Percentiles rank a stretch among this genome's conserved stretches.
These are phyloP conservation scores for Trametes sp. DNA, from an alignment of 1,284 basidiomycete species.

Conservation along the genomic window DNA sequence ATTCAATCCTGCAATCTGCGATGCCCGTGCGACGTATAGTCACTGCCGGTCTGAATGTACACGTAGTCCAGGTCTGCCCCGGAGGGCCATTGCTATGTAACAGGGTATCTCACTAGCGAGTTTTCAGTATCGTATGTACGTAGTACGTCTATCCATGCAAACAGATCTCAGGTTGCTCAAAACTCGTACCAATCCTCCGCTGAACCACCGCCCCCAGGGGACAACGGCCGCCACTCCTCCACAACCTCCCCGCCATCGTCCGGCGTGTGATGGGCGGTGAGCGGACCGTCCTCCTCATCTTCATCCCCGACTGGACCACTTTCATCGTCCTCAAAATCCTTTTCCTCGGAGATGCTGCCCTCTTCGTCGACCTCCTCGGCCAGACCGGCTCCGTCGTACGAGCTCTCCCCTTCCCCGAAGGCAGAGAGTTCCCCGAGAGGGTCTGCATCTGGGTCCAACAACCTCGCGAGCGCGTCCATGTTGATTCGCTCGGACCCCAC, in stretches of 20 bases:
- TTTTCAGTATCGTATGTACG: background rate
- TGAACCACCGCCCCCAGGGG: slow-evolving; percentile 40
- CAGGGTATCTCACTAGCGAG: background rate
- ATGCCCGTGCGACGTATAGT: background rate
- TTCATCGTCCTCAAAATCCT: slow-evolving; percentile 19
- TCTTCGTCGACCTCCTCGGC: slow-evolving; percentile 16
- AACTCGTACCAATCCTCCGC: slow-evolving; percentile 41
- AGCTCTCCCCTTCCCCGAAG: background rate
- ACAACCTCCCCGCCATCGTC: slow-evolving; percentile 41
- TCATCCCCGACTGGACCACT: slow-evolving; percentile 6
- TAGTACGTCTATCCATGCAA: background rate
- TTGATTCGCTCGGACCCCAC: slow-evolving; percentile 43
- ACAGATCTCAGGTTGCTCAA: slow-evolving; percentile 15
- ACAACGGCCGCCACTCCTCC: slow-evolving; percentile 48
- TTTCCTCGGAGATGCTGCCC: slow-evolving; percentile 22
- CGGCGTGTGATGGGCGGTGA: background rate
- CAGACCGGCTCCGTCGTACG: slow-evolving; percentile 9
- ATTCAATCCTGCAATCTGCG: too few relatives aligned
- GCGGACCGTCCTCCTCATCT: background rate
- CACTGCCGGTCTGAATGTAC: too few relatives aligned
- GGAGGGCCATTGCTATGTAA: too few relatives aligned
- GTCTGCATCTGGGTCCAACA: slow-evolving; percentile 40
- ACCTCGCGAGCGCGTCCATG: slow-evolving; percentile 47
- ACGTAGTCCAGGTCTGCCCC: too few relatives aligned
- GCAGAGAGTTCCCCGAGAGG: background rate